Conservation (phyloP, 139 green algal species). For the Micractinium conductrix region DNA sequence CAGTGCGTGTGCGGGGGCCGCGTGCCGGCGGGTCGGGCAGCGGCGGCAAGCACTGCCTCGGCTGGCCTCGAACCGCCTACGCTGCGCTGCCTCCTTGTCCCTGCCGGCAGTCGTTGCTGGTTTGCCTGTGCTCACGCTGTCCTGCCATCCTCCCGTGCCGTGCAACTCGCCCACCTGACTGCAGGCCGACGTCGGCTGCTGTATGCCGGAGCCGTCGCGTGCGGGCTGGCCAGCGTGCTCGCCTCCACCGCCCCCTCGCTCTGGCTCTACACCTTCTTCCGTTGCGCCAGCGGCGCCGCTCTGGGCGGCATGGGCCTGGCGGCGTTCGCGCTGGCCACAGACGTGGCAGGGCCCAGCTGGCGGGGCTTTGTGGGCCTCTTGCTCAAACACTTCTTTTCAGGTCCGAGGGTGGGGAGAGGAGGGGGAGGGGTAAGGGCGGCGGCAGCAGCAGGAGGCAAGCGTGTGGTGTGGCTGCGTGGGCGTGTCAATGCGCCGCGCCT, state of each 20-base stretch:
- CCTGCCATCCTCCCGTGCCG: too few relatives aligned
- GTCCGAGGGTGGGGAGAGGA: not conserved
- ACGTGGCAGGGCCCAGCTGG: slow-evolving; percentile 63
- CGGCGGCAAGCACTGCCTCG: too few relatives aligned
- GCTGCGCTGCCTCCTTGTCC: not conserved
- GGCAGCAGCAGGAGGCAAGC: too few relatives aligned
- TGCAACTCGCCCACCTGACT: slow-evolving; percentile 9
- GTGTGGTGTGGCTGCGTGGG: not conserved
- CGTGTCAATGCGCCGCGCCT: not conserved
- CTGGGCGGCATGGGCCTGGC: slow-evolving; percentile 56
- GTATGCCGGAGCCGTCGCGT: slow-evolving; percentile 24
- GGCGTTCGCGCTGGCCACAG: slow-evolving; percentile 59
- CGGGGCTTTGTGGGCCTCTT: slow-evolving; percentile 46
- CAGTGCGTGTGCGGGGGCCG: too few relatives aligned
- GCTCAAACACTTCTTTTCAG: slow-evolving; percentile 37
- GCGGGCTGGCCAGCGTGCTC: slow-evolving; percentile 20
- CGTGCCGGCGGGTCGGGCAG: too few relatives aligned
- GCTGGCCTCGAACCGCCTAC: too few relatives aligned
- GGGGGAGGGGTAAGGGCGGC: too few relatives aligned
- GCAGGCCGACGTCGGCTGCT: slow-evolving; percentile 38
- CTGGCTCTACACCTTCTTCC: slow-evolving; percentile 55
- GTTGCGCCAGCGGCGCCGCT: slow-evolving; percentile 56
- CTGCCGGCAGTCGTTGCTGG: not conserved
- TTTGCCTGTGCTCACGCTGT: not conserved
- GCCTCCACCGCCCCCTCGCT: slow-evolving; percentile 47